Percentiles rank a stretch among this genome's conserved stretches.
phyloP scores from a whole-genome alignment of 805 yeast species.

The Ogataea kodamae region DNA sequence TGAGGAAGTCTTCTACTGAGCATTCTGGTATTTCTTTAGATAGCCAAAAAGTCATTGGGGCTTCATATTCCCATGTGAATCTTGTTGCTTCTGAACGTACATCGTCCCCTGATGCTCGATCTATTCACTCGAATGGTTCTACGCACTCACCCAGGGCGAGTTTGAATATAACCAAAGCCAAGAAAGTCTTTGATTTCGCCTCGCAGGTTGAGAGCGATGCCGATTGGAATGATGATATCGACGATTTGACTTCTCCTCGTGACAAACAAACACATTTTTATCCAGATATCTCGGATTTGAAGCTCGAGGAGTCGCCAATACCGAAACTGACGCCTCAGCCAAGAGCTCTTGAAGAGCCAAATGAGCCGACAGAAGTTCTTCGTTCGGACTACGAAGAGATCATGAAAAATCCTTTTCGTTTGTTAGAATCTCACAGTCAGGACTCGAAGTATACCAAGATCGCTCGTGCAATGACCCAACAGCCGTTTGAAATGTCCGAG shows the following conservation, averaged over 20 bases:
- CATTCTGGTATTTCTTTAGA: conserved; percentile 9
- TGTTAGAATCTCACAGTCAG: conserved; percentile 35
- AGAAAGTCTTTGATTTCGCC: conserved; percentile 11
- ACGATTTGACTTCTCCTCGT: conserved; percentile 39
- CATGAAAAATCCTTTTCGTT: conserved; percentile 41
- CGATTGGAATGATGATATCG: conserved; percentile 82
- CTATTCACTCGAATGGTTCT: conserved; percentile 15
- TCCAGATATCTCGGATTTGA: conserved; percentile 21
- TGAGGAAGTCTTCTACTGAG: conserved; percentile 18
- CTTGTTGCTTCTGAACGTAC: conserved; percentile 22
- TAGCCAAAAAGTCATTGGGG: conserved; percentile 44
- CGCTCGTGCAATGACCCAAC: conserved; percentile 51
- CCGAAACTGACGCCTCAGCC: neutral
- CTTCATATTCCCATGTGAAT: conserved; percentile 55
- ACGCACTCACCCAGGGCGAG: conserved; percentile 12
- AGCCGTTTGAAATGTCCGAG: conserved; percentile 62
- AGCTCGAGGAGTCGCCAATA: conserved; percentile 8
- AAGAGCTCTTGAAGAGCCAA: too few relatives aligned
- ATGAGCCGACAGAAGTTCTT: conserved; percentile 24
- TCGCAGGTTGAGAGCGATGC: conserved; percentile 67
- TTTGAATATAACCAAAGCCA: conserved; percentile 16
- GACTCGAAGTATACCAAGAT: conserved; percentile 64
- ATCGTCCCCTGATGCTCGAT: conserved; percentile 20
- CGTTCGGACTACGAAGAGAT: conserved; percentile 35
- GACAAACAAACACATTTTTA: conserved; percentile 15